Percentiles rank a stretch among this genome's conserved stretches.
Conservation (phyloP, 179 eudicot species). For the Pouteria campechiana region DNA sequence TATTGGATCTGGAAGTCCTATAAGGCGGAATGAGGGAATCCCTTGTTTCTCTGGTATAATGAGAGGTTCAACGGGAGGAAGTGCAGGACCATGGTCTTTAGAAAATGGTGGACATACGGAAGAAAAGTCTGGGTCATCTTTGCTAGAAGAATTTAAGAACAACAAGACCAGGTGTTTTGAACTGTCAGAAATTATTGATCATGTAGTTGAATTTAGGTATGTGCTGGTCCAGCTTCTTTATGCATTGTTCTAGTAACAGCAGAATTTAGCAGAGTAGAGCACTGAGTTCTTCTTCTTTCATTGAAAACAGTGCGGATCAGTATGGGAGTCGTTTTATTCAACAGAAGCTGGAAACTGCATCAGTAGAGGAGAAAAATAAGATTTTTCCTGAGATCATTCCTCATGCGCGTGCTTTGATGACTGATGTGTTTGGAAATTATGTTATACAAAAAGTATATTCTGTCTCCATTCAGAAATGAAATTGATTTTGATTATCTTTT, state of each 20-base stretch:
- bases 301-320: constrained; percentile 39
- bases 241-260: neutral
- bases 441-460: constrained; percentile 52
- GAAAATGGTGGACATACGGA: constrained; percentile 16
- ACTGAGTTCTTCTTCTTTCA: neutral
- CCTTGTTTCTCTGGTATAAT: constrained; percentile 8
- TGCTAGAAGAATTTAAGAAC: constrained; percentile 44
- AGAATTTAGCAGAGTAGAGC: no score
- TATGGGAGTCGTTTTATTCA: constrained; percentile 71
- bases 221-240: neutral
- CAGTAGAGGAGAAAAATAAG: constrained; percentile 36
- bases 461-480: neutral
- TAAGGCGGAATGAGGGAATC: constrained; percentile 10
- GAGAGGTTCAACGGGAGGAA: constrained; percentile 18
- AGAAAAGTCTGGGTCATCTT: constrained; percentile 16
- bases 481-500: neutral
- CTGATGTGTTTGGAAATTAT: constrained; percentile 69
- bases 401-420: constrained; percentile 46
- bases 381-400: constrained; percentile 40
- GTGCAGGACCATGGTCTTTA: constrained; percentile 7
- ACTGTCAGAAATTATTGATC: constrained; percentile 36
- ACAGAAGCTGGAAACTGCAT: constrained; percentile 54
- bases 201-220: constrained; percentile 57
- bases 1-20: constrained; percentile 9
- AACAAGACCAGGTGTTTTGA: constrained; percentile 34